A percentile compares a stretch with the other conserved stretches of the same genome.
These are phyloP conservation scores for Peribolospora kevripleyi DNA, from an alignment of 768 basidiomycete species.

Conservation along the genomic window DNA sequence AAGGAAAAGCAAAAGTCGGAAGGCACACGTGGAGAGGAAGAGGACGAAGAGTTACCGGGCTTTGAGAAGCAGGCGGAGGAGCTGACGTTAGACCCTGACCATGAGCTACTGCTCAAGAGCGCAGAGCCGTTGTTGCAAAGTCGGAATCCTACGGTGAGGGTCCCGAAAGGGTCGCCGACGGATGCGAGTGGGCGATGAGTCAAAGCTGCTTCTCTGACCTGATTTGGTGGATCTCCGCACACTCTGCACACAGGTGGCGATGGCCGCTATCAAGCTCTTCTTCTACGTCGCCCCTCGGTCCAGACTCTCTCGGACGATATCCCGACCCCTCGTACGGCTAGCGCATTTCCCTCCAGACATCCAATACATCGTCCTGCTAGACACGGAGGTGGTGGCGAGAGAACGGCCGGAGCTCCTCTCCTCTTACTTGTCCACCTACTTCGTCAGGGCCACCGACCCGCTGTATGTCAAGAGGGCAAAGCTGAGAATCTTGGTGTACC, in stretches of 20 bases:
- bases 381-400: conserved; percentile 40
- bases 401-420: conserved; percentile 43
- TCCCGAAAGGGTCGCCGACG: not conserved
- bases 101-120: conserved; percentile 45
- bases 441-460: conserved; percentile 43
- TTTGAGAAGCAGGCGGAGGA: conserved; percentile 28
- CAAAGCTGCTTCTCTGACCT: not conserved
- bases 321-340: conserved; percentile 49
- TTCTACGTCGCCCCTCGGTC: conserved; percentile 46
- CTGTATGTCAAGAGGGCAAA: conserved; percentile 46
- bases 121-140: conserved; percentile 60
- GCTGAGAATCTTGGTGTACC: conserved; percentile 40
- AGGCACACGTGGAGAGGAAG: too few species aligned
- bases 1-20: too few species aligned
- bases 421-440: conserved; percentile 38
- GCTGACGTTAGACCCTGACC: conserved; percentile 39
- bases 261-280: conserved; percentile 46
- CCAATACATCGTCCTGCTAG: conserved; percentile 46
- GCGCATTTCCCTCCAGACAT: conserved; percentile 44
- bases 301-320: conserved; percentile 28
- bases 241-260: conserved; percentile 35
- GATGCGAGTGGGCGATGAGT: too few species aligned
- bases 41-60: too few species aligned
- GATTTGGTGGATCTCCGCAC: not conserved
- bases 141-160: conserved; percentile 57